These are phyloP conservation scores for Penicillium sp. DNA, from an alignment of 2,329 filamentous ascomycete species.

Conservation along the genomic window DNA sequence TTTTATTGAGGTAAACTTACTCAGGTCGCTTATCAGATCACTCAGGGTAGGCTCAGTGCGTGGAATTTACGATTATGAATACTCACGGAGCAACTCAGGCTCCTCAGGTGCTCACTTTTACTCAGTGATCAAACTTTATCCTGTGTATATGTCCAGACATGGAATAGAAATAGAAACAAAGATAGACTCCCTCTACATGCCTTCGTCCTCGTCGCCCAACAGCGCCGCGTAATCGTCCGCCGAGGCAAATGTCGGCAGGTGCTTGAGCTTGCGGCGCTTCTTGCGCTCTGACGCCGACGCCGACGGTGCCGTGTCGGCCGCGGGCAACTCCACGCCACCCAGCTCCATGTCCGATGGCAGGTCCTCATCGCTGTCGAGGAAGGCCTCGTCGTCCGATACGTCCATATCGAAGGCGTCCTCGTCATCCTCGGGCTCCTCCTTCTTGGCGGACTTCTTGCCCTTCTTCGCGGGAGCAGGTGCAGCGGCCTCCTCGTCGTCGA, in stretches of 20 bases:
- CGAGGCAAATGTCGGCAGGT: conserved; percentile 86
- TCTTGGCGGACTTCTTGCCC: conserved; percentile 25
- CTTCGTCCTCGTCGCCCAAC: conserved; percentile 64
- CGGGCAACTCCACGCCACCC: conserved; percentile 41
- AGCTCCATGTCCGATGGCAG: conserved; percentile 49
- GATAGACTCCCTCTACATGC: conserved; percentile 26
- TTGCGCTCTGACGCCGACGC: conserved; percentile 45
- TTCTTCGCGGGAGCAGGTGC: conserved; percentile 24
- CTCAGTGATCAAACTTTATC: too few species aligned
- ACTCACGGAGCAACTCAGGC: too few species aligned
- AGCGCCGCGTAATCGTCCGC: conserved; percentile 89
- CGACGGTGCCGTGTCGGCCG: conserved; percentile 40
- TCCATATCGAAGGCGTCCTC: conserved; percentile 53
- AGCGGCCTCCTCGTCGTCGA: conserved; percentile 41
- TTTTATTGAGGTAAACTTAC: too few species aligned
- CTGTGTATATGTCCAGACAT: conserved; percentile 3
- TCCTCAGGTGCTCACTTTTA: too few species aligned
- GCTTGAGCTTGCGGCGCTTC: conserved; percentile 80
- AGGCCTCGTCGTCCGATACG: conserved; percentile 44
- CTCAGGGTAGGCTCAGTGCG: too few species aligned
- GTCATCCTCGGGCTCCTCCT: conserved; percentile 46
- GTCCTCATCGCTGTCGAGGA: conserved; percentile 52
- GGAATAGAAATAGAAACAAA: conserved; percentile 3
- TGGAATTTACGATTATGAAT: too few species aligned
- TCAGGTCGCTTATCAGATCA: too few species aligned